Evolutionary conservation across 2,329 filamentous ascomycete species (phyloP), one percentile per base, ranked within the genome.

Genomic region (Apiospora koreana): DNA sequence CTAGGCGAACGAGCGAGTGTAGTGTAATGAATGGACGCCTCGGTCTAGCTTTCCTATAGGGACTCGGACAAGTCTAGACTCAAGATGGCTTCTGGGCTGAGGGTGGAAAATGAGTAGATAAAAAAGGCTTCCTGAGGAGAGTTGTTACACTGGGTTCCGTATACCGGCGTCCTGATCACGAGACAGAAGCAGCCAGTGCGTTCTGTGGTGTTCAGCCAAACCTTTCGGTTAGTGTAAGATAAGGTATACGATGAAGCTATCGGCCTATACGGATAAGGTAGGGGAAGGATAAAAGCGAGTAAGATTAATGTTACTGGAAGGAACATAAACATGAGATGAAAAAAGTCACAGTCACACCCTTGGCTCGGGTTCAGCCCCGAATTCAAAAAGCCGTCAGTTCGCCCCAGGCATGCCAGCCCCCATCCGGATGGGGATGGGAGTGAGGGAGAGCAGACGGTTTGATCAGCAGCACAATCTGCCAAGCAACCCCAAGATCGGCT

Each of bases 31-130:
- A 38, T 21, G 21, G 31, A 48, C 54, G 23, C 41, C 35, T 64
- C 46, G 23, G 41, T 25, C n/a, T 43, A 62, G 21, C 23, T 84
- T 66, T 74, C 77, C 25, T 83, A 62, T 38, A n/a, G n/a, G 31
- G n/a, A 7, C 54, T 5, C 3, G 31, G 54, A n/a, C 54, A 28
- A 62, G 54, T 38, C 54, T 21, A 62, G 31, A 31, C 54, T 12
- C 1, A 62, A 14, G 21, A 6, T 21, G 21, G 23, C 8, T 62
- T 38, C 4, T 38, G 38, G 31, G 9, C 54, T 23, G 54, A 62
- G 18, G 31, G 54, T 10, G n/a, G n/a, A 62, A 16, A 14, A 54
- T 4, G 3, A 54, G 31, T 9, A 38, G 21, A 62, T 12, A n/a
- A n/a, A 21, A 38, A 31, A 16, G 21, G 18, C 28, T 35, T 35